Evolutionary conservation across 441 rosid genomes (phyloP).

Genomic region (Gossypium lobatum): DNA sequence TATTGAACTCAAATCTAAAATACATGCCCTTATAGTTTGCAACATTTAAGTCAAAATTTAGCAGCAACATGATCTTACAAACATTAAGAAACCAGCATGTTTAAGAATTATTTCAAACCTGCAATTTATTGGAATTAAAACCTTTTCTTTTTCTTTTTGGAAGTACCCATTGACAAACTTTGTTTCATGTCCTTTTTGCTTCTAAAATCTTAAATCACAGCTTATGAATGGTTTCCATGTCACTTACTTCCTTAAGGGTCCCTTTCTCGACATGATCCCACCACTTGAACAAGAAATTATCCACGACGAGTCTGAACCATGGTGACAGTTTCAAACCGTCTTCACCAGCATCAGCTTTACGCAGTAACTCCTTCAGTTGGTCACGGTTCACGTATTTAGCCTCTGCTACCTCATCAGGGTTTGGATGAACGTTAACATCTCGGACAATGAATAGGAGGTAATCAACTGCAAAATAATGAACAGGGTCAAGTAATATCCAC

Average conservation of each 20-base stretch:
- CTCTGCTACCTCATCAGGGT: slow-evolving; percentile 87
- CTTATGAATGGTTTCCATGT: slow-evolving; percentile 79
- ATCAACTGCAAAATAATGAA: slow-evolving; percentile 53
- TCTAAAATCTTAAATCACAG: slow-evolving; percentile 23
- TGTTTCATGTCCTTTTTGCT: not conserved
- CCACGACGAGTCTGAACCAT: slow-evolving; percentile 90
- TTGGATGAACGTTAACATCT: slow-evolving; percentile 63
- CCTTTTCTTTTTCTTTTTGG: not conserved
- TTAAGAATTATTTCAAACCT: not conserved
- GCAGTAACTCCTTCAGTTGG: slow-evolving; percentile 66
- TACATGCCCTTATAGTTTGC: not conserved
- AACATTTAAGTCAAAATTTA: not conserved
- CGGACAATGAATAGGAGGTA: slow-evolving; percentile 77
- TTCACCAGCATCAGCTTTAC: slow-evolving; percentile 83
- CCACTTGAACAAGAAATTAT: slow-evolving; percentile 89
- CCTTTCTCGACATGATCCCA: slow-evolving; percentile 89
- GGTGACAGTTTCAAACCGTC: slow-evolving; percentile 80
- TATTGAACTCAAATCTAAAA: not conserved
- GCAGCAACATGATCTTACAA: not conserved
- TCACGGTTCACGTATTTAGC: slow-evolving; percentile 68
- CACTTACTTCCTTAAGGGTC: slow-evolving; percentile 51
- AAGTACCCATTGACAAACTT: not conserved
- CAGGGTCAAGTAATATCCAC: not conserved
- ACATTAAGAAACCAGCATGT: not conserved
- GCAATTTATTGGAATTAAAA: not conserved